Conservation (phyloP, 2,329 filamentous ascomycete species). For the Botrytis squamosa region DNA sequence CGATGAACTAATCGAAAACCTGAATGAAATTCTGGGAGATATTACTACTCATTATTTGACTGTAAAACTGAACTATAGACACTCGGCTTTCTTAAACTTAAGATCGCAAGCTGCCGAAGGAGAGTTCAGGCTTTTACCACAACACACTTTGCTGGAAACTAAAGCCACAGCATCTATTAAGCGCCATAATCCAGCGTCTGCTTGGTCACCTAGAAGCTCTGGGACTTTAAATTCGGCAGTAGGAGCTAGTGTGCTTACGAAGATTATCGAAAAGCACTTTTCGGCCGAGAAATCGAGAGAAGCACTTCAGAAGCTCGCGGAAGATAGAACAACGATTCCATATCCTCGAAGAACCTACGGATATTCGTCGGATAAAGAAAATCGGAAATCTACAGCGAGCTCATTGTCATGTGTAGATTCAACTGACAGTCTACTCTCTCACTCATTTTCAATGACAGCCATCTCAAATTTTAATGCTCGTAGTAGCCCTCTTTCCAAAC, state of each 20-base stretch:
- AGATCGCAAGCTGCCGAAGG: slow-evolving; percentile 35
- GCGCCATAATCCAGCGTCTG: slow-evolving; percentile 48
- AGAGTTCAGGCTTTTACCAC: slow-evolving; percentile 37
- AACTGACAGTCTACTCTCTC: not conserved
- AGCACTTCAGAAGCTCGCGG: slow-evolving; percentile 28
- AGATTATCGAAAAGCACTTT: slow-evolving; percentile 34
- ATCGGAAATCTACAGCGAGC: not conserved
- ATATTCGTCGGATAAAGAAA: slow-evolving; percentile 16
- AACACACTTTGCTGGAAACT: slow-evolving; percentile 54
- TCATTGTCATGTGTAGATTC: not conserved
- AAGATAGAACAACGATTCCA: slow-evolving; percentile 26
- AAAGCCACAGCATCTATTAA: slow-evolving; percentile 51
- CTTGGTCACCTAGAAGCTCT: slow-evolving; percentile 50
- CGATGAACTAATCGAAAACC: slow-evolving; percentile 57
- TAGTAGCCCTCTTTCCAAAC: slow-evolving; percentile 2
- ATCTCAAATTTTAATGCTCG: slow-evolving; percentile 7
- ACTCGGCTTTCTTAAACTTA: slow-evolving; percentile 50
- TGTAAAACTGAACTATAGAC: slow-evolving; percentile 53
- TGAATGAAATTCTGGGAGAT: slow-evolving; percentile 56
- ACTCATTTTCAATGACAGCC: slow-evolving; percentile 18
- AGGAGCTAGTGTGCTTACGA: slow-evolving; percentile 29
- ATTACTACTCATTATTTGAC: slow-evolving; percentile 50
- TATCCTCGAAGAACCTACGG: slow-evolving; percentile 18
- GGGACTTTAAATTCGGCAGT: slow-evolving; percentile 38
- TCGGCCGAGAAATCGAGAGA: slow-evolving; percentile 28